These are phyloP conservation scores for Haplosporangium sp. DNA, from an alignment of 371 early-diverging fungal species.

Conservation along the genomic window DNA sequence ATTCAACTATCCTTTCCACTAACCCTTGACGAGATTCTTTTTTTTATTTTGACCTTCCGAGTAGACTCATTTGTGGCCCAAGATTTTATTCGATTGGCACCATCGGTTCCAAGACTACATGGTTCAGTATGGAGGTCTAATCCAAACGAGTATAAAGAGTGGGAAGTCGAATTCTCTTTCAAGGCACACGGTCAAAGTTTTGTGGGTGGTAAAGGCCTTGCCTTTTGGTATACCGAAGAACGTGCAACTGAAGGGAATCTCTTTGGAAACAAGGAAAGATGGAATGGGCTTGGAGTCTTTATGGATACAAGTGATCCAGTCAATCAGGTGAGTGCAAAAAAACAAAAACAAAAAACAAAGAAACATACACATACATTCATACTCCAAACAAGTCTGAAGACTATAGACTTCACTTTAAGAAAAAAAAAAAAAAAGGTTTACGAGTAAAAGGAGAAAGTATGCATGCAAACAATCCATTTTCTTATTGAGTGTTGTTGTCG, in stretches of 20 bases:
- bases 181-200: slow-evolving; percentile 71
- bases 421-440: no score
- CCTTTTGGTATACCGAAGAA: slow-evolving; percentile 88
- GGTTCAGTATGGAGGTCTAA: slow-evolving; percentile 80
- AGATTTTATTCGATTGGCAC: slow-evolving; percentile 77
- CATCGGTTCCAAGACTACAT: slow-evolving; percentile 70
- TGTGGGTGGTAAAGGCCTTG: slow-evolving; percentile 86
- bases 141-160: slow-evolving; percentile 78
- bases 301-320: slow-evolving; percentile 76
- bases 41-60: no score
- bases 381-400: no score
- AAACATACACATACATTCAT: background rate
- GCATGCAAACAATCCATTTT: background rate
- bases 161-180: slow-evolving; percentile 80
- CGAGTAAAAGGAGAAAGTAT: no score
- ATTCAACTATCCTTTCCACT: background rate
- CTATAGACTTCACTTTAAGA: no score
- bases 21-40: no score
- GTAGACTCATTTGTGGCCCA: slow-evolving; percentile 68
- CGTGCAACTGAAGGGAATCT: slow-evolving; percentile 69
- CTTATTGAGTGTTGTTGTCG: background rate
- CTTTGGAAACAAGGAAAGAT: slow-evolving; percentile 79
- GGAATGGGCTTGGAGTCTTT: slow-evolving; percentile 78
- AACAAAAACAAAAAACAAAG: background rate
- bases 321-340: slow-evolving; percentile 54